Conservation (phyloP, 768 basidiomycete species). For the Mycena belliarum region DNA sequence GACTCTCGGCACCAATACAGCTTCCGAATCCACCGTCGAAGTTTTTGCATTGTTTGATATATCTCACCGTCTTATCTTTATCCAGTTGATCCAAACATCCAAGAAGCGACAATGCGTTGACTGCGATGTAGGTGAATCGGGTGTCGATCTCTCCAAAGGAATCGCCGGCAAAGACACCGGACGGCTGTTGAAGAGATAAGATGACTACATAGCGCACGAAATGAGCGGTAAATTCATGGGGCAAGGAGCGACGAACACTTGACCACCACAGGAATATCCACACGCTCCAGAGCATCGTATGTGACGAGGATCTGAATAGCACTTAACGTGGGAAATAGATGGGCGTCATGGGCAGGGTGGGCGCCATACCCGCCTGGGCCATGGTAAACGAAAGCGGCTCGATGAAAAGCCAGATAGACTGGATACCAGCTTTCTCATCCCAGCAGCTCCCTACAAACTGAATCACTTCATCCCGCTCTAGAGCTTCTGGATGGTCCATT, state of each 20-base stretch:
- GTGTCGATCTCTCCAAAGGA: constrained; percentile 91
- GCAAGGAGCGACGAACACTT: constrained; percentile 51
- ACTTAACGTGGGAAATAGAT: constrained; percentile 83
- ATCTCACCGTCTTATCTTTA: constrained; percentile 63
- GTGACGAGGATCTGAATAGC: constrained; percentile 91
- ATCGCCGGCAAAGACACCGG: constrained; percentile 91
- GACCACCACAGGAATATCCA: constrained; percentile 71
- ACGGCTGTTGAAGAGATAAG: constrained; percentile 78
- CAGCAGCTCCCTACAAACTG: constrained; percentile 93
- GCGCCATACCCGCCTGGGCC: constrained; percentile 84
- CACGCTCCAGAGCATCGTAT: constrained; percentile 74
- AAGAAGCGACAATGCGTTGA: constrained; percentile 80
- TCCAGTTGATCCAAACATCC: constrained; percentile 73
- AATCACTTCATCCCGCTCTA: constrained; percentile 83
- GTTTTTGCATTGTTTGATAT: constrained; percentile 80
- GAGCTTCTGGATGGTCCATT: constrained; percentile 76
- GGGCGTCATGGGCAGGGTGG: constrained; percentile 91
- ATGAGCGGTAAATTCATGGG: not conserved
- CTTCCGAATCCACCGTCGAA: constrained; percentile 96
- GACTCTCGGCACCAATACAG: constrained; percentile 84
- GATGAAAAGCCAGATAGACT: constrained; percentile 1
- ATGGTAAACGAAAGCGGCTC: not conserved
- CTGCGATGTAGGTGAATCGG: constrained; percentile 87
- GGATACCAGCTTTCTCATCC: constrained; percentile 82
- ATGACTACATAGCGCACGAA: constrained; percentile 63